Conservation (phyloP, 2,329 filamentous ascomycete species). For the Diaporthe vexans region DNA sequence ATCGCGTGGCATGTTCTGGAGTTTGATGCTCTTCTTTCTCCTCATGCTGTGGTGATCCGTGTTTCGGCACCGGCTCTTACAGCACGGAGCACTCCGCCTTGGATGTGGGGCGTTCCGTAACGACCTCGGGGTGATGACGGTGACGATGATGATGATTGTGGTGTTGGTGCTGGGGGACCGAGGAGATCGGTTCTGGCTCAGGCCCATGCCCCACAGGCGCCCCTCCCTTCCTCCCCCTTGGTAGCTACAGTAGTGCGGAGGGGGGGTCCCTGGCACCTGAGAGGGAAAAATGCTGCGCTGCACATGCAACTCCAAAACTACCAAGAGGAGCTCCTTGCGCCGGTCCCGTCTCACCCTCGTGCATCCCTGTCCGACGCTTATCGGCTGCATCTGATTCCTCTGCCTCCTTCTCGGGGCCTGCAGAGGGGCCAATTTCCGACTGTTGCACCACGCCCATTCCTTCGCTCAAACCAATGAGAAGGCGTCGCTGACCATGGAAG, state of each 20-base stretch:
- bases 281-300: conserved; percentile 4
- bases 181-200: conserved; percentile 11
- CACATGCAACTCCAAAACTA: conserved; percentile 33
- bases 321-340: conserved; percentile 34
- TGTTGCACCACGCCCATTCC: conserved; percentile 18
- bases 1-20: not conserved
- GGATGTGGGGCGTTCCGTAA: conserved; percentile 22
- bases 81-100: conserved; percentile 11
- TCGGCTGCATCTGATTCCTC: conserved; percentile 38
- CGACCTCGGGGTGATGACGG: conserved; percentile 13
- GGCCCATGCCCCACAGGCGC: not conserved
- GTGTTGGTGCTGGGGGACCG: conserved; percentile 18
- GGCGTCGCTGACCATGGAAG: conserved; percentile 28
- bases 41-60: not conserved
- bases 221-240: not conserved
- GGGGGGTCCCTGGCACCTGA: too few species aligned
- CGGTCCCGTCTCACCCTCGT: conserved; percentile 40
- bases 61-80: not conserved
- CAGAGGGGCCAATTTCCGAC: conserved; percentile 35
- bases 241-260: conserved; percentile 20
- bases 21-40: not conserved
- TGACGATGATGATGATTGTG: conserved; percentile 1
- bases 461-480: conserved; percentile 34
- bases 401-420: conserved; percentile 10
- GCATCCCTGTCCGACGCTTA: conserved; percentile 34